Conservation (phyloP, 345 rosid species). For the Eucalyptus regnans region DNA sequence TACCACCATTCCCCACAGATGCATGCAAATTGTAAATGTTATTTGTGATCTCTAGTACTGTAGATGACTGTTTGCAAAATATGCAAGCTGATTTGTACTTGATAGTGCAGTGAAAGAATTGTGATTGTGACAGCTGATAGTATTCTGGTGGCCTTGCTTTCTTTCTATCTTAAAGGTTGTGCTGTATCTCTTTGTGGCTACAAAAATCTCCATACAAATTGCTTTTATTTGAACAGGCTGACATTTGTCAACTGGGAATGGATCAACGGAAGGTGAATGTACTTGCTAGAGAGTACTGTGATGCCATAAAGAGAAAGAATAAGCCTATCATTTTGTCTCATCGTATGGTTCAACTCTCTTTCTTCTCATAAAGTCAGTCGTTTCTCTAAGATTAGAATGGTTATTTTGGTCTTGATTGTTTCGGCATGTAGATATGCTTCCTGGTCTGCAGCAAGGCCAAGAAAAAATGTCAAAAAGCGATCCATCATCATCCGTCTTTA, state of each 20-base stretch:
- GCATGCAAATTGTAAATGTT: neutral
- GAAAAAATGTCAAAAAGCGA: constrained; percentile 89
- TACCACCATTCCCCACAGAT: neutral
- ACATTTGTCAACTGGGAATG: constrained; percentile 89
- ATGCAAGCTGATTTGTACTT: neutral
- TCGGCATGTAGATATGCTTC: constrained; percentile 62
- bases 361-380: neutral
- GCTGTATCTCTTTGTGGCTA: neutral
- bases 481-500: constrained; percentile 68
- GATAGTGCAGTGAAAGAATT: neutral
- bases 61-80: neutral
- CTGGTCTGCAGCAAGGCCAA: constrained; percentile 86
- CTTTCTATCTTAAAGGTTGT: neutral
- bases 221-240: constrained; percentile 42
- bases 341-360: constrained; percentile 22
- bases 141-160: neutral
- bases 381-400: neutral
- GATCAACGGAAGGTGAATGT: constrained; percentile 83
- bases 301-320: constrained; percentile 76
- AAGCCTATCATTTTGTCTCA: constrained; percentile 83
- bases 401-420: neutral
- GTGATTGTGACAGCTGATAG: neutral
- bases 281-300: constrained; percentile 86
- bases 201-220: neutral
- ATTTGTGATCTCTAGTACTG: neutral